A percentile compares a stretch with the other conserved stretches of the same genome.
These are phyloP conservation scores for Phytophthora podocarpi DNA, from an alignment of 352 stramenopile species.

Conservation along the genomic window DNA sequence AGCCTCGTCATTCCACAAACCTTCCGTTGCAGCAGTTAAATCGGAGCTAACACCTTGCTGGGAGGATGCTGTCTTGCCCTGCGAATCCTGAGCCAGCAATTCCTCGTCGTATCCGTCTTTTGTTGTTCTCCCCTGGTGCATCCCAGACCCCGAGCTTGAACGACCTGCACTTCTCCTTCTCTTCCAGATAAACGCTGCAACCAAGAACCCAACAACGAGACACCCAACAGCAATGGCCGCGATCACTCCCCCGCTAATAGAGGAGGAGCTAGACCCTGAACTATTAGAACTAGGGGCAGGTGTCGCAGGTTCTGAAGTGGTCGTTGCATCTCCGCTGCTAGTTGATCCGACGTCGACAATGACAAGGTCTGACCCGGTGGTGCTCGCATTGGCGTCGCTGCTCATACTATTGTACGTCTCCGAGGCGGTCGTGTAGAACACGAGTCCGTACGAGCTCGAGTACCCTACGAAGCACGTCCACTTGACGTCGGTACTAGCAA, in stretches of 20 bases:
- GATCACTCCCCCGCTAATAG: slow-evolving; percentile 17
- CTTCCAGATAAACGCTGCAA: slow-evolving; percentile 10
- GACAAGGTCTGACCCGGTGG: slow-evolving; percentile 13
- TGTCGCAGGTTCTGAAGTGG: not conserved
- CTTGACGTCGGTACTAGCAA: slow-evolving; percentile 13
- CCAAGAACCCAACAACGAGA: slow-evolving; percentile 1
- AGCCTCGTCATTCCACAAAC: slow-evolving; percentile 30
- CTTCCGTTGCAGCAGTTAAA: not conserved
- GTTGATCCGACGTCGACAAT: slow-evolving; percentile 11
- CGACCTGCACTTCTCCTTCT: not conserved
- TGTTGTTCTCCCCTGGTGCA: not conserved
- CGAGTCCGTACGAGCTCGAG: slow-evolving; percentile 15
- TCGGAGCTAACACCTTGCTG: not conserved
- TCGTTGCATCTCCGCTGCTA: not conserved
- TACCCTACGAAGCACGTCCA: slow-evolving; percentile 24
- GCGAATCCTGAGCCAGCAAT: slow-evolving; percentile 11
- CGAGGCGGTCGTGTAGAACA: slow-evolving; percentile 22
- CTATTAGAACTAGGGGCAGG: not conserved
- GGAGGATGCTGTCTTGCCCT: slow-evolving; percentile 7
- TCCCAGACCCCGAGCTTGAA: not conserved
- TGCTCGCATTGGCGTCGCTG: slow-evolving; percentile 1
- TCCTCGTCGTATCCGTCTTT: slow-evolving; percentile 15
- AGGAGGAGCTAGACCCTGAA: too few relatives aligned
- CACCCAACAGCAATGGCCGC: slow-evolving; percentile 20
- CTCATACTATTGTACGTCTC: slow-evolving; percentile 15